Percentiles rank a stretch among this genome's conserved stretches.
Evolutionary conservation across 495 filamentous ascomycete species (phyloP).

Genomic region (Annulohypoxylon stygium): DNA sequence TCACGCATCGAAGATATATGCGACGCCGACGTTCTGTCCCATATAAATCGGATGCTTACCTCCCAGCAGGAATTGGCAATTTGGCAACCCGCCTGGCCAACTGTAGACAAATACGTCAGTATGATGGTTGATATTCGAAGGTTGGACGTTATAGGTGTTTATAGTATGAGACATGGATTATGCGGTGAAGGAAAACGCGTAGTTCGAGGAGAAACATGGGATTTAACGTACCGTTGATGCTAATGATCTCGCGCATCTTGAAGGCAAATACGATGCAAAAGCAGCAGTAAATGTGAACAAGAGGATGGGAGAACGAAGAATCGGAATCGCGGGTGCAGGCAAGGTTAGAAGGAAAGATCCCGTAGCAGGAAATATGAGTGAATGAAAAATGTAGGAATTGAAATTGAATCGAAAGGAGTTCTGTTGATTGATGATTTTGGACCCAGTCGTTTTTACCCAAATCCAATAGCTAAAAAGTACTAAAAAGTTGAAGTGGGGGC

Average conservation of each 20-base stretch:
- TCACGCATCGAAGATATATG: constrained; percentile 12
- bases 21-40: constrained; percentile 6
- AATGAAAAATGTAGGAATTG: constrained; percentile 45
- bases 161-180: constrained; percentile 41
- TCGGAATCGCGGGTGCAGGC: constrained; percentile 35
- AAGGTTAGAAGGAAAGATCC: constrained; percentile 38
- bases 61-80: constrained; percentile 99
- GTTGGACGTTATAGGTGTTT: constrained; percentile 31
- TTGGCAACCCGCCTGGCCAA: constrained; percentile 99
- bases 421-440: constrained; percentile 52
- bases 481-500: constrained; percentile 49
- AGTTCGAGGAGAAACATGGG: constrained; percentile 38
- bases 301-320: constrained; percentile 20
- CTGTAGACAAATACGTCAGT: constrained; percentile 68
- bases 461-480: constrained; percentile 17
- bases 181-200: constrained; percentile 59
- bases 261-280: constrained; percentile 50
- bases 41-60: constrained; percentile 71
- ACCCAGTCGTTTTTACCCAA: constrained; percentile 51
- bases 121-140: constrained; percentile 35
- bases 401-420: constrained; percentile 48
- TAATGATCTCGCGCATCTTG: constrained; percentile 99
- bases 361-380: constrained; percentile 30
- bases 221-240: constrained; percentile 89
- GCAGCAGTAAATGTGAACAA: constrained; percentile 24